These are phyloP conservation scores for Argentina anserina DNA, from an alignment of 306 rosid genomes.

Conservation along the genomic window DNA sequence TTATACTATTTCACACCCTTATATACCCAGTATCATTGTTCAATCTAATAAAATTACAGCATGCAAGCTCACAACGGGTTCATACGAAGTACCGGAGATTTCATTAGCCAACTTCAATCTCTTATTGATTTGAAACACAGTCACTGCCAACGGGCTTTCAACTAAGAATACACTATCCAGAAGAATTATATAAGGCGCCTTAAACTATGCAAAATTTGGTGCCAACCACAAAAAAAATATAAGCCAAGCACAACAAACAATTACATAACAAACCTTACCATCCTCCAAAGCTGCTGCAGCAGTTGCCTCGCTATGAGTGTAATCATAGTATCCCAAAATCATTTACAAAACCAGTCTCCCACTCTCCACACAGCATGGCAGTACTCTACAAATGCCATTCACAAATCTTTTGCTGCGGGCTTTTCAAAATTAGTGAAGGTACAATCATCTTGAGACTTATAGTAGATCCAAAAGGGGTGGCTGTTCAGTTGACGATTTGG, in stretches of 20 bases:
- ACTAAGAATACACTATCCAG: conserved; percentile 45
- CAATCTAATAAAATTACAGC: background rate
- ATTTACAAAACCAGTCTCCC: conserved; percentile 27
- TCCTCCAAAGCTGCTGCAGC: conserved; percentile 27
- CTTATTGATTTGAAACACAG: conserved; percentile 48
- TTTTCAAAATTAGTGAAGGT: conserved; percentile 4
- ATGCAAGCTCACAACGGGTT: background rate
- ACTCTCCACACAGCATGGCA: conserved; percentile 31
- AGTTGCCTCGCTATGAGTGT: conserved; percentile 21
- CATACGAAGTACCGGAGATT: background rate
- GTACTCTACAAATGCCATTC: conserved; percentile 29
- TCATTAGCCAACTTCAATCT: conserved; percentile 8
- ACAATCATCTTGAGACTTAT: conserved; percentile 32
- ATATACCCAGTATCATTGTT: background rate
- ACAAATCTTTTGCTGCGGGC: conserved; percentile 27
- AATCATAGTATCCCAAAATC: conserved; percentile 30
- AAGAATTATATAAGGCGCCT: conserved; percentile 19
- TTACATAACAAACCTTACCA: conserved; percentile 37
- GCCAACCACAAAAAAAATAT: conserved; percentile 37
- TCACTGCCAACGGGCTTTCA: conserved; percentile 37
- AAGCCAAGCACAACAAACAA: conserved; percentile 46
- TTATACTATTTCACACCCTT: background rate
- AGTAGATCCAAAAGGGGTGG: conserved; percentile 86
- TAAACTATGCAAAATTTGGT: conserved; percentile 26
- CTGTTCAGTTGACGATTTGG: conserved; percentile 55